Percentiles rank a stretch among this genome's conserved stretches.
These are phyloP conservation scores for Exophiala mesophila DNA, from an alignment of 2,329 filamentous ascomycete genomes.

Conservation along the genomic window DNA sequence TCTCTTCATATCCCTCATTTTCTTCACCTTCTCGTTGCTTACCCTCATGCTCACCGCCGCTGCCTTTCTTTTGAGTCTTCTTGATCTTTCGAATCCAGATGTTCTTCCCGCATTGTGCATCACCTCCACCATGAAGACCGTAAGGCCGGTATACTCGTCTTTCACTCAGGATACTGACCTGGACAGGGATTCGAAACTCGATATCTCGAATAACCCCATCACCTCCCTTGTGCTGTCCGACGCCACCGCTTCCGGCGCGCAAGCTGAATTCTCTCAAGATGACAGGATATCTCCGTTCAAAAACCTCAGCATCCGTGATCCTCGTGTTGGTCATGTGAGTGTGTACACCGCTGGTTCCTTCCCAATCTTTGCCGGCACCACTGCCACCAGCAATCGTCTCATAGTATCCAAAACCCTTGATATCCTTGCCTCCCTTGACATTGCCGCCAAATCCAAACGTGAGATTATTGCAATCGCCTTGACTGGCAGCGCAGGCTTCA, in stretches of 20 bases:
- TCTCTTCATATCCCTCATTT: conserved; percentile 39
- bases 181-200: conserved; percentile 74
- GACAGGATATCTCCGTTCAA: conserved; percentile 75
- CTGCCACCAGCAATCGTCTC: conserved; percentile 80
- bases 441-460: conserved; percentile 78
- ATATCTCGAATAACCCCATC: conserved; percentile 77
- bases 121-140: conserved; percentile 75
- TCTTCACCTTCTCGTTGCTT: conserved; percentile 42
- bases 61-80: conserved; percentile 38
- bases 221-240: conserved; percentile 64
- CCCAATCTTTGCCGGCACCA: conserved; percentile 71
- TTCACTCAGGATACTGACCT: conserved; percentile 76
- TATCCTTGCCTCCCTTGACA: conserved; percentile 31
- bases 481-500: conserved; percentile 69
- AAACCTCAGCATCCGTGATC: conserved; percentile 77
- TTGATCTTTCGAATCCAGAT: conserved; percentile 75
- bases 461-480: conserved; percentile 79
- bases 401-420: conserved; percentile 80
- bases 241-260: conserved; percentile 59
- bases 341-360: conserved; percentile 71
- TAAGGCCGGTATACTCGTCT: conserved; percentile 72
- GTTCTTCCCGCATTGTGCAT: conserved; percentile 74
- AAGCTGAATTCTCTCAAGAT: conserved; percentile 68
- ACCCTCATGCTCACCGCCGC: conserved; percentile 41
- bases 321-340: conserved; percentile 86